phyloP scores from a whole-genome alignment of 2,329 filamentous ascomycete genomes.

The Colletotrichum acutatum region DNA sequence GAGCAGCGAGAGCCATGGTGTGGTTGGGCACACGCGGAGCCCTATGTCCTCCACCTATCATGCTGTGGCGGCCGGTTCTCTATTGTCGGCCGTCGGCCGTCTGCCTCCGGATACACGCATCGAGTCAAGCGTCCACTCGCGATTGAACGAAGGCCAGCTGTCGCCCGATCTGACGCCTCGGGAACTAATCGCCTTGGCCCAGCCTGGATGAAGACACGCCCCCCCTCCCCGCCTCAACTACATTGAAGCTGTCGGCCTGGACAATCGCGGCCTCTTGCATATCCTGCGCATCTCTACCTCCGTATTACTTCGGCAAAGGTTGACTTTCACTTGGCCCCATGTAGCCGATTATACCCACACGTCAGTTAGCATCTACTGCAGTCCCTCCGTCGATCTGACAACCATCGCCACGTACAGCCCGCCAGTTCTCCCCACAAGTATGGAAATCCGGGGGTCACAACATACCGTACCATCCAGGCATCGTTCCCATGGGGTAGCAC shows the following conservation, averaged over 20 bases:
- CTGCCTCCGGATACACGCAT: constrained; percentile 30
- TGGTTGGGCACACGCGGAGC: neutral
- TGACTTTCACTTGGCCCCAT: constrained; percentile 1
- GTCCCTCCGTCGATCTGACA: constrained; percentile 5
- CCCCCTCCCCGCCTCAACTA: neutral
- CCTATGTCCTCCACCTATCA: constrained; percentile 27
- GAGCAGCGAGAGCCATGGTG: neutral
- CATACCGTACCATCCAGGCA: constrained; percentile 2
- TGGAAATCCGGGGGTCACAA: constrained; percentile 22
- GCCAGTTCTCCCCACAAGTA: neutral
- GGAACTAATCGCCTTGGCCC: constrained; percentile 20
- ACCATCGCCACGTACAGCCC: neutral
- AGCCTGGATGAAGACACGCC: neutral
- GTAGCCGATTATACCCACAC: constrained; percentile 15
- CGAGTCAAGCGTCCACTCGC: constrained; percentile 24
- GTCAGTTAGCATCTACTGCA: neutral
- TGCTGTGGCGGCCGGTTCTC: neutral
- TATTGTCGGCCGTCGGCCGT: constrained; percentile 33
- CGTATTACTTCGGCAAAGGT: constrained; percentile 24
- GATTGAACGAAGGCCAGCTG: neutral
- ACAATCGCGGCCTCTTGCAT: constrained; percentile 10
- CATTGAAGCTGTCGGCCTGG: neutral
- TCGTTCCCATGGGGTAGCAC: constrained; percentile 11
- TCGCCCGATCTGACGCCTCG: constrained; percentile 19
- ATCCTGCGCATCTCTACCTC: neutral